These are phyloP conservation scores for Penicillium cinerascens DNA, from an alignment of 495 filamentous ascomycete species.

Conservation along the genomic window DNA sequence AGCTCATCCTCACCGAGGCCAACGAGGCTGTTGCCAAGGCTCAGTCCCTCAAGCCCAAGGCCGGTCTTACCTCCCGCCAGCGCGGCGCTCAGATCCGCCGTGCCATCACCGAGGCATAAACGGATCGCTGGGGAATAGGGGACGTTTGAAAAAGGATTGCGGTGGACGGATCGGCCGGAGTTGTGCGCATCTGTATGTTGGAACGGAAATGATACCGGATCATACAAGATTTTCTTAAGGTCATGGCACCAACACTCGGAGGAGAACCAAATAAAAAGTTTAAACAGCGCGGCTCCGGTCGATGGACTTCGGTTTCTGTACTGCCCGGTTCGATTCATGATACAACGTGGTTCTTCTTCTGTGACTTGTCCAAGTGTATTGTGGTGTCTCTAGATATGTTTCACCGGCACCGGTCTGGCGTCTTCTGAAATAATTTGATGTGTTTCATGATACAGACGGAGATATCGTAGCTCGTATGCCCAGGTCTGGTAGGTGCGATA, in stretches of 20 bases:
- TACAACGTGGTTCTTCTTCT: slow-evolving; percentile 30
- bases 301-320: slow-evolving; percentile 28
- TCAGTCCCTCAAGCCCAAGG: slow-evolving; percentile 14
- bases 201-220: slow-evolving; percentile 41
- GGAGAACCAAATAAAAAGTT: slow-evolving; percentile 38
- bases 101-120: slow-evolving; percentile 78
- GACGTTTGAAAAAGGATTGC: slow-evolving; percentile 26
- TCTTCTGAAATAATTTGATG: slow-evolving; percentile 6
- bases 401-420: not conserved
- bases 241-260: slow-evolving; percentile 29
- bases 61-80: slow-evolving; percentile 70
- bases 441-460: slow-evolving; percentile 3
- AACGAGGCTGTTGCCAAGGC: slow-evolving; percentile 79
- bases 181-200: slow-evolving; percentile 33
- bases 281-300: slow-evolving; percentile 29
- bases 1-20: slow-evolving; percentile 96
- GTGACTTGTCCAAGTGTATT: slow-evolving; percentile 4
- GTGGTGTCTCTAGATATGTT: not conserved
- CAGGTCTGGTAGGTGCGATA: no score
- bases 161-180: slow-evolving; percentile 30
- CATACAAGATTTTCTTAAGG: slow-evolving; percentile 39
- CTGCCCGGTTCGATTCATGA: slow-evolving; percentile 29
- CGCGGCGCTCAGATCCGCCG: slow-evolving; percentile 73
- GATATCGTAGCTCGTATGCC: not conserved
- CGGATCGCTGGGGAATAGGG: slow-evolving; percentile 29